Percentiles rank a stretch among this genome's conserved stretches.
Conservation (phyloP, 2,329 filamentous ascomycete species). For the Xylariales sp. region DNA sequence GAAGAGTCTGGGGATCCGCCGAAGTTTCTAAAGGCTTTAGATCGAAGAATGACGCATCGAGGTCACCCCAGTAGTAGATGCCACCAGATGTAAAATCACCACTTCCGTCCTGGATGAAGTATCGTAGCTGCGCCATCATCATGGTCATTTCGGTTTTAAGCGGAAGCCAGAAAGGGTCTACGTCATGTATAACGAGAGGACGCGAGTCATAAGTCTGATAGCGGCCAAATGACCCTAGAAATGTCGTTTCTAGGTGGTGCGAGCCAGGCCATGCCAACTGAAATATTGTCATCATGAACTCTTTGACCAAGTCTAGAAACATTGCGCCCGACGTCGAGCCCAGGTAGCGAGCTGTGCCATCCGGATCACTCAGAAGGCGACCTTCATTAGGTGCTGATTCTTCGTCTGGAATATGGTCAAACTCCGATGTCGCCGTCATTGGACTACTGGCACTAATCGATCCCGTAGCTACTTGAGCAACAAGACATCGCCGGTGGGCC, state of each 20-base stretch:
- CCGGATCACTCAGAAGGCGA: slow-evolving; percentile 37
- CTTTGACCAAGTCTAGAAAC: slow-evolving; percentile 45
- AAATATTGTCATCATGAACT: slow-evolving; percentile 37
- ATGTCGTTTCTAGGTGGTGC: slow-evolving; percentile 21
- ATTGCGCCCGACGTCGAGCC: slow-evolving; percentile 46
- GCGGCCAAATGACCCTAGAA: slow-evolving; percentile 36
- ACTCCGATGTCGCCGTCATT: slow-evolving; percentile 2
- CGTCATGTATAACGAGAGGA: slow-evolving; percentile 31
- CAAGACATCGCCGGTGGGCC: slow-evolving; percentile 28
- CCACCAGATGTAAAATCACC: slow-evolving; percentile 39
- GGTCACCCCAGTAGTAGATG: slow-evolving; percentile 43
- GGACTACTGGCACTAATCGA: slow-evolving; percentile 6
- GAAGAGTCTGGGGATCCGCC: slow-evolving; percentile 18
- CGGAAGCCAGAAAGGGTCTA: slow-evolving; percentile 37
- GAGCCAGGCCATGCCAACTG: slow-evolving; percentile 25
- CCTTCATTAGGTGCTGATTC: slow-evolving; percentile 28
- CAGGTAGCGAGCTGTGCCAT: slow-evolving; percentile 40
- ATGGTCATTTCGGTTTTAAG: slow-evolving; percentile 28
- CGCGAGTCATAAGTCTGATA: slow-evolving; percentile 45
- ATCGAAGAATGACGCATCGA: slow-evolving; percentile 23
- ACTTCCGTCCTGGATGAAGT: slow-evolving; percentile 41
- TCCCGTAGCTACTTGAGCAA: slow-evolving; percentile 19
- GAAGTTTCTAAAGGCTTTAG: slow-evolving; percentile 11
- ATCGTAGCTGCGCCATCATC: slow-evolving; percentile 36
- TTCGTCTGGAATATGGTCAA: slow-evolving; percentile 9